Percentiles rank a stretch among this genome's conserved stretches.
These are phyloP conservation scores for Trifolium repens DNA, from an alignment of 306 rosid species.

Conservation along the genomic window DNA sequence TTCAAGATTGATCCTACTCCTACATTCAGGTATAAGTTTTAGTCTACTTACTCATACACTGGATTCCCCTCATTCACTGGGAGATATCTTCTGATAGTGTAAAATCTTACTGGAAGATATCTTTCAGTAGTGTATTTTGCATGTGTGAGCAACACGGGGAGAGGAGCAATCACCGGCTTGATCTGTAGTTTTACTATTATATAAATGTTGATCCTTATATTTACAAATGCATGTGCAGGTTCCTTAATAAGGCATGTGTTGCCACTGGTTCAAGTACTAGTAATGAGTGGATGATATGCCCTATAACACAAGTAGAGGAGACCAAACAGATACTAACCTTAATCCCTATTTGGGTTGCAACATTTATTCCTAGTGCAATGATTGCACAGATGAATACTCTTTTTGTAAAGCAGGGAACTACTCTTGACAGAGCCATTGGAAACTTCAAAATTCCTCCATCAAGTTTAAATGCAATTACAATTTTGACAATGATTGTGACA, in stretches of 20 bases:
- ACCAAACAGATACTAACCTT: slow-evolving; percentile 77
- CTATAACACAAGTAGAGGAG: slow-evolving; percentile 84
- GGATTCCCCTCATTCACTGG: too few relatives aligned
- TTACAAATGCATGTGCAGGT: slow-evolving; percentile 47
- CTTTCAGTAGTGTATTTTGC: too few relatives aligned
- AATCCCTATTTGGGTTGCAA: slow-evolving; percentile 66
- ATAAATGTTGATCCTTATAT: not conserved
- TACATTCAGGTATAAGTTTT: slow-evolving; percentile 50
- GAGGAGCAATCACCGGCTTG: not conserved
- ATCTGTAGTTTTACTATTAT: not conserved
- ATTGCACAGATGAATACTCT: slow-evolving; percentile 64
- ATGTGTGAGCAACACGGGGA: too few relatives aligned
- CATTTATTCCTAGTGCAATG: slow-evolving; percentile 72
- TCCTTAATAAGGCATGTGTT: slow-evolving; percentile 72
- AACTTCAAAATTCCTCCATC: slow-evolving; percentile 76
- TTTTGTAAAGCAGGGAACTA: slow-evolving; percentile 78
- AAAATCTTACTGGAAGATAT: too few relatives aligned
- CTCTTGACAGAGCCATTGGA: slow-evolving; percentile 65
- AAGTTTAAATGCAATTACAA: slow-evolving; percentile 62
- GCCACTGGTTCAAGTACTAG: slow-evolving; percentile 43
- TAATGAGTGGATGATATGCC: slow-evolving; percentile 63
- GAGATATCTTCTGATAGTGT: too few relatives aligned
- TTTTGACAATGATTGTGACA: slow-evolving; percentile 70
- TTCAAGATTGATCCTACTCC: slow-evolving; percentile 57
- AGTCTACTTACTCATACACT: not conserved